Percentiles rank a stretch among this genome's conserved stretches.
These are phyloP conservation scores for Cryptococcus amylolentus DNA, from an alignment of 1,284 basidiomycete species.

Conservation along the genomic window DNA sequence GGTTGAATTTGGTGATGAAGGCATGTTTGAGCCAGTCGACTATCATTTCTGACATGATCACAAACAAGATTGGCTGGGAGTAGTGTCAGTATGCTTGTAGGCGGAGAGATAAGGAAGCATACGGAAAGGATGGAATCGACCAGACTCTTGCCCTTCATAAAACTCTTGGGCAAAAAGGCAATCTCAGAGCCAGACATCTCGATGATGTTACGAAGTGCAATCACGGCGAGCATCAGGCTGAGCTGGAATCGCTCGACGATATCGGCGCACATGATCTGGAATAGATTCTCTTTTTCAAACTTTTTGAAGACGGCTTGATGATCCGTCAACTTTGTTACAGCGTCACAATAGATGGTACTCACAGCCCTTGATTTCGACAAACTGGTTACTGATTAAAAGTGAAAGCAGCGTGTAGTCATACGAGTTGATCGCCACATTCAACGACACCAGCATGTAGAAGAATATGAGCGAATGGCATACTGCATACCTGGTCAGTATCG, in stretches of 20 bases:
- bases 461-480: conserved; percentile 90
- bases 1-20: conserved; percentile 96
- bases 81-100: conserved; percentile 1
- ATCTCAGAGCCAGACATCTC: conserved; percentile 88
- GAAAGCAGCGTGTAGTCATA: conserved; percentile 96
- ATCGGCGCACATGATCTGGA: conserved; percentile 97
- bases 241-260: conserved; percentile 98
- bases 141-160: conserved; percentile 73
- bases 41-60: conserved; percentile 84
- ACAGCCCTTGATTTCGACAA: conserved; percentile 98
- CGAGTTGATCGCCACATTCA: conserved; percentile 98
- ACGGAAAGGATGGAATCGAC: conserved; percentile 80
- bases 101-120: conserved; percentile 49
- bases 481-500: conserved; percentile 38
- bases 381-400: conserved; percentile 93
- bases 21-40: conserved; percentile 99
- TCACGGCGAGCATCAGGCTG: conserved; percentile 82
- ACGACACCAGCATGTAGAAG: conserved; percentile 90
- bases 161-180: conserved; percentile 75
- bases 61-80: conserved; percentile 80
- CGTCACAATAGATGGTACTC: conserved; percentile 12
- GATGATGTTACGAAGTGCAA: conserved; percentile 91
- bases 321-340: conserved; percentile 3
- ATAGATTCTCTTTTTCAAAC: conserved; percentile 99
- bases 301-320: conserved; percentile 83